phyloP scores from a whole-genome alignment of 2,329 filamentous ascomycete genomes.

The Saccharata proteae region DNA sequence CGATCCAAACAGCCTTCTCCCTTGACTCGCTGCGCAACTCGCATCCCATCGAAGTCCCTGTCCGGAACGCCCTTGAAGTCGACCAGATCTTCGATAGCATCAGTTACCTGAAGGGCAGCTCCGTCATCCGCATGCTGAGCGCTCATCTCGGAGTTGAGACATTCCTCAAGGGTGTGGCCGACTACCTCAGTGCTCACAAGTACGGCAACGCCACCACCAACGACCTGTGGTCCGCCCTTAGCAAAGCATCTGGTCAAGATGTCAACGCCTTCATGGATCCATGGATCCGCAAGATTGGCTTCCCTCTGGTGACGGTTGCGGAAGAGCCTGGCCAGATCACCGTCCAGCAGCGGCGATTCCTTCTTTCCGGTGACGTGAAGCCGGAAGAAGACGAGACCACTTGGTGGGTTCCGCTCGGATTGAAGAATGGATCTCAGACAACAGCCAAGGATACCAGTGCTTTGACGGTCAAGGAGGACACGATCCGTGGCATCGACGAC shows the following conservation, averaged over 20 bases:
- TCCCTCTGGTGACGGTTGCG: slow-evolving; percentile 75
- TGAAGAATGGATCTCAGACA: slow-evolving; percentile 57
- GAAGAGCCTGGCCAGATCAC: slow-evolving; percentile 75
- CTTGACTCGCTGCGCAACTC: slow-evolving; percentile 84
- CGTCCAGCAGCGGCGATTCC: slow-evolving; percentile 76
- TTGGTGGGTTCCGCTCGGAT: slow-evolving; percentile 89
- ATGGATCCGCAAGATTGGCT: slow-evolving; percentile 94
- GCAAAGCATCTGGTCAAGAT: slow-evolving; percentile 76
- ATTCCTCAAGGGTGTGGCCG: slow-evolving; percentile 81
- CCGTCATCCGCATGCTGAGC: slow-evolving; percentile 91
- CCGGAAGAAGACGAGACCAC: slow-evolving; percentile 80
- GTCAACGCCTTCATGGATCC: slow-evolving; percentile 80
- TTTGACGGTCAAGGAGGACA: slow-evolving; percentile 65
- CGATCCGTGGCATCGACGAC: slow-evolving; percentile 59
- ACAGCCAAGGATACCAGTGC: slow-evolving; percentile 53
- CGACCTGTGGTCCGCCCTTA: slow-evolving; percentile 71
- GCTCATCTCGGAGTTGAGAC: slow-evolving; percentile 76
- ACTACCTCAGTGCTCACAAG: slow-evolving; percentile 77
- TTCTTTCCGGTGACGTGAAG: slow-evolving; percentile 83
- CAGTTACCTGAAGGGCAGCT: slow-evolving; percentile 92
- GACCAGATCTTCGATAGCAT: slow-evolving; percentile 98
- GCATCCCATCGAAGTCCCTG: slow-evolving; percentile 91
- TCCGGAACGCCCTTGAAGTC: slow-evolving; percentile 85
- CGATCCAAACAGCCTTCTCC: slow-evolving; percentile 80
- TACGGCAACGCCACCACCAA: slow-evolving; percentile 69